Percentiles rank a stretch among this genome's conserved stretches.
Conservation (phyloP, 257 asterid genomes). For the Solanum chaucha region DNA sequence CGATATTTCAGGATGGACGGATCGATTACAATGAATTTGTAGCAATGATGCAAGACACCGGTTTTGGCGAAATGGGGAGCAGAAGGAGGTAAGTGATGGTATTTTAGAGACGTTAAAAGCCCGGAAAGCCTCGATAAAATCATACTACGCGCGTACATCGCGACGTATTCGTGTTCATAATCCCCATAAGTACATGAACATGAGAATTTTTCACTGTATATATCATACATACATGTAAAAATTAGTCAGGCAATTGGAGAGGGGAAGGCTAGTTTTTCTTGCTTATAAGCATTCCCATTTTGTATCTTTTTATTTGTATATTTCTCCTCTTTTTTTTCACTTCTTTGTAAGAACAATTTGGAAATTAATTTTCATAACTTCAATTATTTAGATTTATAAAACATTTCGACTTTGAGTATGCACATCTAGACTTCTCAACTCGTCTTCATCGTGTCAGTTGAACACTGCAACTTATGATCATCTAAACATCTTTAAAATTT, state of each 20-base stretch:
- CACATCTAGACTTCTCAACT: too few species aligned
- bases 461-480: background rate
- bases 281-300: background rate
- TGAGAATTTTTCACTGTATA: background rate
- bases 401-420: background rate
- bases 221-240: constrained; percentile 11
- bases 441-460: fast-evolving
- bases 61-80: constrained; percentile 36
- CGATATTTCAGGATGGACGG: constrained; percentile 54
- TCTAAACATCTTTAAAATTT: fast-evolving
- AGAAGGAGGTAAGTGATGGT: constrained; percentile 4
- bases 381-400: background rate
- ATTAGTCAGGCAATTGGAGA: constrained; percentile 15
- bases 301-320: background rate
- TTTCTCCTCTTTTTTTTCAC: background rate
- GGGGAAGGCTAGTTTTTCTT: background rate
- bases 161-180: background rate
- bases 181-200: background rate
- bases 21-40: constrained; percentile 78
- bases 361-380: background rate
- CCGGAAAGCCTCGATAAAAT: background rate
- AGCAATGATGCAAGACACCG: constrained; percentile 81
- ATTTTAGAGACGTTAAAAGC: background rate
- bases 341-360: background rate
- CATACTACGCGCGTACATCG: background rate